Conservation (phyloP, 140 eudicot genomes). For the Stevia rebaudiana region DNA sequence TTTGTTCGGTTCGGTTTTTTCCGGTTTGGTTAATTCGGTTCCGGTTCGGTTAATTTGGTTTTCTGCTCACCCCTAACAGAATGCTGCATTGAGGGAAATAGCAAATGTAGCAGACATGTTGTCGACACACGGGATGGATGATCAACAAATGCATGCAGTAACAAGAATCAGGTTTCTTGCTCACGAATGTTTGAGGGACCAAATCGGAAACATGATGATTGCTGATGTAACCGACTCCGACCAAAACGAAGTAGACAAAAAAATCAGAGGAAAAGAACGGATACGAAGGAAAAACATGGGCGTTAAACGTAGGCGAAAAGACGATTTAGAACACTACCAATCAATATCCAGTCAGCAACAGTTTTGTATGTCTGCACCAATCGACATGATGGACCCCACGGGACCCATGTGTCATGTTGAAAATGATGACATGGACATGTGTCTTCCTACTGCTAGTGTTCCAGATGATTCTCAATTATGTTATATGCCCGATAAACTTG, state of each 20-base stretch:
- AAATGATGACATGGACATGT: slow-evolving; percentile 27
- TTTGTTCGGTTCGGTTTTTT: no score
- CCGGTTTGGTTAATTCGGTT: no score
- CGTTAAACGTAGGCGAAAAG: slow-evolving; percentile 62
- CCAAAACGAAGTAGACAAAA: slow-evolving; percentile 43
- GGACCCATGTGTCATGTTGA: slow-evolving; percentile 33
- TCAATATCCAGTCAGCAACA: slow-evolving; percentile 29
- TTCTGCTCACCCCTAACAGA: no score
- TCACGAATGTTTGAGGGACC: slow-evolving; percentile 85
- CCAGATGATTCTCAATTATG: slow-evolving; percentile 32
- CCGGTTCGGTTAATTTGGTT: no score
- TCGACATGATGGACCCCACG: slow-evolving; percentile 25
- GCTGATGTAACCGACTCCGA: slow-evolving; percentile 42
- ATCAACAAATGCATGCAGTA: slow-evolving; percentile 69
- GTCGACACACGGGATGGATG: slow-evolving; percentile 83
- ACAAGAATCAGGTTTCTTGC: slow-evolving; percentile 71
- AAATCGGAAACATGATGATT: slow-evolving; percentile 43
- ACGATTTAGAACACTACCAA: slow-evolving; percentile 41
- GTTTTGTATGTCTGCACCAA: slow-evolving; percentile 30
- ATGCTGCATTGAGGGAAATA: slow-evolving; percentile 73
- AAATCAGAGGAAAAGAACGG: slow-evolving; percentile 67
- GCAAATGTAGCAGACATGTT: slow-evolving; percentile 78
- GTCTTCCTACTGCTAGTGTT: slow-evolving; percentile 23
- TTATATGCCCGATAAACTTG: slow-evolving; percentile 37
- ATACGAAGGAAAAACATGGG: slow-evolving; percentile 57